Conservation (phyloP, 1,284 basidiomycete genomes). For the Cerrena zonata region DNA sequence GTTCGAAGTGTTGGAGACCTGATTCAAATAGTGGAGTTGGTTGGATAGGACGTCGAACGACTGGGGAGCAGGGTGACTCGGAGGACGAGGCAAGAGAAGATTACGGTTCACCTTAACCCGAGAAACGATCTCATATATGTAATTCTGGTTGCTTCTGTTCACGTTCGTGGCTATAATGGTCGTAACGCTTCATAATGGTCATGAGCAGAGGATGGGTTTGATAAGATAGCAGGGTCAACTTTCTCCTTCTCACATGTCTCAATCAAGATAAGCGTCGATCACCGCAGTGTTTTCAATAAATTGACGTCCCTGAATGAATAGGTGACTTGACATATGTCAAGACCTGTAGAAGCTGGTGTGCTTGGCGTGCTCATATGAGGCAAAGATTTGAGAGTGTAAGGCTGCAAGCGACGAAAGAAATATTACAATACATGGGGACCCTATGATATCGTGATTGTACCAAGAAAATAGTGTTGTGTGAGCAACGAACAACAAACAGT, state of each 20-base stretch:
- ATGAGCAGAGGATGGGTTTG: not conserved
- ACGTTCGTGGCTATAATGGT: too few relatives aligned
- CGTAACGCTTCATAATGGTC: not conserved
- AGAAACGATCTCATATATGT: not conserved
- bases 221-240: not conserved
- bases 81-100: not conserved
- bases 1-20: too few relatives aligned
- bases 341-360: too few relatives aligned
- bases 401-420: not conserved
- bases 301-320: too few relatives aligned
- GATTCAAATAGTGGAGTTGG: too few relatives aligned
- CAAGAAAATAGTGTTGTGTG: not conserved
- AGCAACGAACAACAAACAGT: too few relatives aligned
- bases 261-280: not conserved
- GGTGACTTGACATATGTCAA: too few relatives aligned
- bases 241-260: not conserved
- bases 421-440: not conserved
- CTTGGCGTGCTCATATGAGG: too few relatives aligned
- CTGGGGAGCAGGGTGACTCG: too few relatives aligned
- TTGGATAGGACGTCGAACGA: too few relatives aligned
- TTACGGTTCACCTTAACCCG: not conserved
- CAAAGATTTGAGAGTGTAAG: too few relatives aligned
- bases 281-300: too few relatives aligned
- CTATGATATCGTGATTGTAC: not conserved
- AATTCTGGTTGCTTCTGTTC: not conserved